Evolutionary conservation across 2,329 filamentous ascomycete species (phyloP).

Genomic region (Trichoderma afroharzianum): DNA sequence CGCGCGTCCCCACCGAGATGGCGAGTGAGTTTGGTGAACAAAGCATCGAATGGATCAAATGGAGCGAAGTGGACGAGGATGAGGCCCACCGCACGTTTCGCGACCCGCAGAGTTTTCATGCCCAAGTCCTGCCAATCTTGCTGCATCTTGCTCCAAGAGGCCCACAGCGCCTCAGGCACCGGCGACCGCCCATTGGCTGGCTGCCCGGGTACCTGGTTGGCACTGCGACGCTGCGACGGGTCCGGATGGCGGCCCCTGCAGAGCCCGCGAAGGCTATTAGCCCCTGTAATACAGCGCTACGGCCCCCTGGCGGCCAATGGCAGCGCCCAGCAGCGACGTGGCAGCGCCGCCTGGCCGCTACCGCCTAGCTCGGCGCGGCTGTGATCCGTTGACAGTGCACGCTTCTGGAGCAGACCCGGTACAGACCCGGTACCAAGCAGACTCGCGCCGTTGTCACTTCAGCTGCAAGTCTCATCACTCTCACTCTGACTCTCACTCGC

Average conservation of each 20-base stretch:
- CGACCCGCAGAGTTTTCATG: background rate
- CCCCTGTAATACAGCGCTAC: conserved; percentile 16
- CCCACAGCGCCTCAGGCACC: conserved; percentile 25
- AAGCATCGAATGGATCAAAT: background rate
- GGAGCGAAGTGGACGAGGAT: background rate
- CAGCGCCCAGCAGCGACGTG: conserved; percentile 11
- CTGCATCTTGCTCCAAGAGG: background rate
- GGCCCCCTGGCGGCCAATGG: conserved; percentile 6
- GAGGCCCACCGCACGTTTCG: conserved; percentile 9
- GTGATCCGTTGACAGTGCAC: conserved; percentile 9
- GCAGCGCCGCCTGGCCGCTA: conserved; percentile 3
- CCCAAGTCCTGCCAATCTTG: background rate
- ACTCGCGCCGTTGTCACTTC: background rate
- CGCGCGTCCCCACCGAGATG: conserved; percentile 3
- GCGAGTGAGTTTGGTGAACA: conserved; percentile 6
- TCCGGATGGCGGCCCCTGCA: conserved; percentile 15
- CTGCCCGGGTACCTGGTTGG: conserved; percentile 27
- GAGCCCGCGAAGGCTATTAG: conserved; percentile 12
- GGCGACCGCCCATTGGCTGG: conserved; percentile 27
- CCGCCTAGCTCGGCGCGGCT: conserved; percentile 11
- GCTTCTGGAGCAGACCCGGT: background rate
- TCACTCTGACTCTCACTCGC: background rate
- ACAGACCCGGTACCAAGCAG: background rate
- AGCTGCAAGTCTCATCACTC: background rate
- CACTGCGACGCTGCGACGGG: conserved; percentile 19